Conservation (phyloP, 495 filamentous ascomycete genomes). For the Hypoxylon subgilvum region DNA sequence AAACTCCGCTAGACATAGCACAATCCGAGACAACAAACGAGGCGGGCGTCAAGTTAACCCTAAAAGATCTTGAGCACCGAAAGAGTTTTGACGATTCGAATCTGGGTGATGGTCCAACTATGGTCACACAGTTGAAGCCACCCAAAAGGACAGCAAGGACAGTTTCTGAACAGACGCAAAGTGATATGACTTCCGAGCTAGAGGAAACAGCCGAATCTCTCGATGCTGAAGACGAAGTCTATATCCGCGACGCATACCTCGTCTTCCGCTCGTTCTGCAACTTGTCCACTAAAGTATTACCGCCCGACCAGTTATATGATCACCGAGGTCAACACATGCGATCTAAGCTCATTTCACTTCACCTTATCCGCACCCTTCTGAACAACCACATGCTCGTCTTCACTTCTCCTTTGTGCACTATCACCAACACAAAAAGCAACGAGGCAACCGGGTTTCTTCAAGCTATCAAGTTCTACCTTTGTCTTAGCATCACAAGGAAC, state of each 20-base stretch:
- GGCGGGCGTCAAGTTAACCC: slow-evolving; percentile 75
- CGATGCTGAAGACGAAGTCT: slow-evolving; percentile 95
- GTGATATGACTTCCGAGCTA: slow-evolving; percentile 47
- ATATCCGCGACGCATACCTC: slow-evolving; percentile 93
- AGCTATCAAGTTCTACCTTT: slow-evolving; percentile 94
- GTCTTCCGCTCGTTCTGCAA: slow-evolving; percentile 98
- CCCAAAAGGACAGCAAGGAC: slow-evolving; percentile 62
- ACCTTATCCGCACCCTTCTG: slow-evolving; percentile 90
- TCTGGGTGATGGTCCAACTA: slow-evolving; percentile 90
- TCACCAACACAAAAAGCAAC: slow-evolving; percentile 80
- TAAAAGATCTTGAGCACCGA: slow-evolving; percentile 92
- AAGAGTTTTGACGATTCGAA: slow-evolving; percentile 92
- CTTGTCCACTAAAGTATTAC: slow-evolving; percentile 86
- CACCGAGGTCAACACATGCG: slow-evolving; percentile 94
- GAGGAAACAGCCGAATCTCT: slow-evolving; percentile 64
- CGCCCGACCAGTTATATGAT: slow-evolving; percentile 89
- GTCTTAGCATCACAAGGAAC: slow-evolving; percentile 90
- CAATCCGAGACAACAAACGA: slow-evolving; percentile 63
- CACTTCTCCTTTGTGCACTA: slow-evolving; percentile 84
- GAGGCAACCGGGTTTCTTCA: slow-evolving; percentile 92
- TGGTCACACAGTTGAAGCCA: slow-evolving; percentile 79
- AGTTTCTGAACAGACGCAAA: slow-evolving; percentile 60
- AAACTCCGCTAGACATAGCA: slow-evolving; percentile 56
- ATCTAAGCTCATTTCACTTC: slow-evolving; percentile 92
- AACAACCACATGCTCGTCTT: slow-evolving; percentile 90